Conservation (phyloP, 2,329 filamentous ascomycete genomes). For the Xylariomycetidae sp. region DNA sequence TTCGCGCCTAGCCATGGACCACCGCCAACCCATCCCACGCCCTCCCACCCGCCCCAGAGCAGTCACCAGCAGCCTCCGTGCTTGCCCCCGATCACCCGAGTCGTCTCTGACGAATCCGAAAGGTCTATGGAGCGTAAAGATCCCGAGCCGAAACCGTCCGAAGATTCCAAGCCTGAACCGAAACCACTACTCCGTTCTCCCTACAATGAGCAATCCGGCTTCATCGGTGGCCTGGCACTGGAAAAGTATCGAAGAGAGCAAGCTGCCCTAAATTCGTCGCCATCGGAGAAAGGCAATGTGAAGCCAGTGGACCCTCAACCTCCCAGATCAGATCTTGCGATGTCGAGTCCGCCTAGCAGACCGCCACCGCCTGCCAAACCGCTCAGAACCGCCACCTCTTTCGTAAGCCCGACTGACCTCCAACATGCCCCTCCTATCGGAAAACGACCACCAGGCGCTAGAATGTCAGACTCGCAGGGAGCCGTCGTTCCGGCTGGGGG, state of each 20-base stretch:
- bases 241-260: constrained; percentile 42
- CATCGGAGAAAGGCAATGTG: constrained; percentile 12
- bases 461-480: constrained; percentile 32
- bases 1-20: constrained; percentile 29
- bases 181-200: constrained; percentile 27
- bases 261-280: constrained; percentile 14
- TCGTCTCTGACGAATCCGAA: constrained; percentile 36
- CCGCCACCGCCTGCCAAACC: constrained; percentile 23
- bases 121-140: constrained; percentile 14
- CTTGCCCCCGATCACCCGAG: constrained; percentile 42
- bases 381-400: constrained; percentile 35
- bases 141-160: constrained; percentile 4
- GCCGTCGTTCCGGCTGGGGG: constrained; percentile 24
- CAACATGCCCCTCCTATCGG: constrained; percentile 31
- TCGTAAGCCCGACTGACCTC: constrained; percentile 44
- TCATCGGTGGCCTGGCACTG: constrained; percentile 50
- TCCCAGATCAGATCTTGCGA: constrained; percentile 22
- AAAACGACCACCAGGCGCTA: constrained; percentile 37
- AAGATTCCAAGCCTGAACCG: constrained; percentile 9
- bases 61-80: constrained; percentile 18
- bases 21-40: constrained; percentile 27
- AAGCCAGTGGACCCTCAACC: too few species aligned
- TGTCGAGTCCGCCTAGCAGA: constrained; percentile 23
- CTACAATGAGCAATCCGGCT: constrained; percentile 36
- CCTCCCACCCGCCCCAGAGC: constrained; percentile 8